Base-by-base conservation (phyloP, 2,329 filamentous ascomycete species). In the Cadophora luteo-olivacea region DNA sequence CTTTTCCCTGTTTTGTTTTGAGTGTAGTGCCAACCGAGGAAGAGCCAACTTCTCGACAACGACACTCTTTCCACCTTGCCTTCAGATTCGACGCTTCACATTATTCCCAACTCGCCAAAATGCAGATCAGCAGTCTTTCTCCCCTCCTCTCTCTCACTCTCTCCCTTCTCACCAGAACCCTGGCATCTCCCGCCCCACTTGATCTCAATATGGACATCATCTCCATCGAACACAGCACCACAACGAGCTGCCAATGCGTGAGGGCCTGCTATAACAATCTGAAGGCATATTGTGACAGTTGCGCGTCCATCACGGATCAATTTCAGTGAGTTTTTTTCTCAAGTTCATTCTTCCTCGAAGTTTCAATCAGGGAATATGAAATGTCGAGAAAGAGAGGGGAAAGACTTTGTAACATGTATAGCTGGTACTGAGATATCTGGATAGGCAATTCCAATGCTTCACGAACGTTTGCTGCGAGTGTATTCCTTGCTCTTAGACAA, bases 381-480 rank as follows among this genome's bases (percentile, higher is more conserved):
- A n/a, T n/a, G n/a, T 58, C 5, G 16, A 32, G 41, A 45, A 45
- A 22, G 54, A 57, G 54, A 38, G 24, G n/a, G n/a, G n/a, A n/a
- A n/a, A n/a, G n/a, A n/a, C n/a, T n/a, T n/a, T n/a, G n/a, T n/a
- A n/a, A n/a, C n/a, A n/a, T n/a, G n/a, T n/a, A n/a, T n/a, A n/a
- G n/a, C n/a, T n/a, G n/a, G n/a, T n/a, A n/a, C n/a, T n/a, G n/a
- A n/a, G n/a, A n/a, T n/a, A n/a, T n/a, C n/a, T n/a, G n/a, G n/a
- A 25, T 33, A 57, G 52, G 16, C 63, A 58, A 25, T 58, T 65
- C 41, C 22, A 65, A 9, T 65, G 63, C 16, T 25, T 58, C 19
- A 49, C 52, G 33, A 65, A 48, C 36, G 32, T 33, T 25, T 65
- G 63, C 63, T 65, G 63, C 25, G 63, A 65, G 41, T 65, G 63